A percentile compares a stretch with the other conserved stretches of the same genome.
phyloP scores from a whole-genome alignment of 2,329 filamentous ascomycete genomes.

The Nectriaceae sp. region DNA sequence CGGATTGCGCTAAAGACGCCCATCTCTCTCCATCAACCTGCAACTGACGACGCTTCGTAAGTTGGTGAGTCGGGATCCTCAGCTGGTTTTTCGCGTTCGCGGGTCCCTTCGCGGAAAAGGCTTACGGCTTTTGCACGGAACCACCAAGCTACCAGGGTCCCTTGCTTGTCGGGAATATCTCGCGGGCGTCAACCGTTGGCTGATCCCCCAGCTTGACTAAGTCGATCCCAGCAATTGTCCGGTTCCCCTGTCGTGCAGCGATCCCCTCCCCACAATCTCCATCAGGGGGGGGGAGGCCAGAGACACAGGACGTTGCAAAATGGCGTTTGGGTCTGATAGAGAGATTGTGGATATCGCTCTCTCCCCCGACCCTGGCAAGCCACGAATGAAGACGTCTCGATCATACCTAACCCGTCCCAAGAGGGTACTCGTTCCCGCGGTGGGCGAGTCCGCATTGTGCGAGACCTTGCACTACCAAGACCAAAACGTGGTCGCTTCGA shows the following conservation, averaged over 20 bases:
- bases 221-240: background rate
- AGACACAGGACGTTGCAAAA: no score
- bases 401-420: no score
- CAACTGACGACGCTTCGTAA: constrained; percentile 5
- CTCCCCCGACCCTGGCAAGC: no score
- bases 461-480: no score
- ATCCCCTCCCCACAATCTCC: background rate
- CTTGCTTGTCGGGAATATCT: constrained; percentile 1
- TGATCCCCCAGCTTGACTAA: background rate
- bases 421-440: no score
- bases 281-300: no score
- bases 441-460: no score
- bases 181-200: constrained; percentile 2
- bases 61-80: constrained; percentile 5
- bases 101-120: constrained; percentile 3
- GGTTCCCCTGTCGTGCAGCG: background rate
- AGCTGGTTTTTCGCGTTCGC: background rate
- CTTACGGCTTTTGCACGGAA: constrained; percentile 8
- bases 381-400: no score
- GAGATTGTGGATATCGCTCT: no score
- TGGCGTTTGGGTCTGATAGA: no score
- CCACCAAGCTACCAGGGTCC: background rate
- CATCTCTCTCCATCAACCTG: constrained; percentile 1
- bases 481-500: no score
- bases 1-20: background rate